Evolutionary conservation across 306 rosid genomes (phyloP), one percentile per base, ranked within the genome.

Genomic region (Ochetophila trinervis): DNA sequence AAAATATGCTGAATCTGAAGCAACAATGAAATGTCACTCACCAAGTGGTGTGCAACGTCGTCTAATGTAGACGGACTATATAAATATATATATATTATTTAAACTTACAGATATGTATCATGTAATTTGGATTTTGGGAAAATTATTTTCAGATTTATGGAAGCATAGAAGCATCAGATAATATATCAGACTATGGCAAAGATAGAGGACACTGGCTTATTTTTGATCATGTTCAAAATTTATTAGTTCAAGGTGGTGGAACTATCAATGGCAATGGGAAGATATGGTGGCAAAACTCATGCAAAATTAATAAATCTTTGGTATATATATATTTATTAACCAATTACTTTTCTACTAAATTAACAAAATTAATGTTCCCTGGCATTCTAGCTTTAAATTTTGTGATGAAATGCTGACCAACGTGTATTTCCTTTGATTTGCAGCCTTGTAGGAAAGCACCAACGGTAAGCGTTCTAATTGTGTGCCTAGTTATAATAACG

Each of bases 401-500:
- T 63, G 16, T 48, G 15, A 56, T 56, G 7, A 57, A 21, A 44
- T 48, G 71, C 76, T 22, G 55, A 73, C 32, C n/a, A 11, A 27
- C n/a, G 23, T 40, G 44, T 27, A 40, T 72, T 47, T 63, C 4
- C 48, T 0, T 57, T 83, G 27, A 71, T 60, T 85, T 68, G 77
- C 90, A 92, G 98, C 80, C 96, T 50, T 89, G 98, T 92, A 82
- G 74, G 85, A 72, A 72, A 53, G 95, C 98, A 21, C 96, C 98
- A 53, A 92, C 98, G 67, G 98, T 91, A 85, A n/a, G 45, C 20
- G 48, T 18, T 2, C 7, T 30, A 49, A 27, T 53, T 67, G 27
- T 60, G 15, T 24, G 9, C 62, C 63, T 78, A 12, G 13, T 9
- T 35, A 19, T 6, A 8, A 55, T 13, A 55, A 24, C 12, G 35